Conservation (phyloP, 2,329 filamentous ascomycete species). For the Fusarium sp. region DNA sequence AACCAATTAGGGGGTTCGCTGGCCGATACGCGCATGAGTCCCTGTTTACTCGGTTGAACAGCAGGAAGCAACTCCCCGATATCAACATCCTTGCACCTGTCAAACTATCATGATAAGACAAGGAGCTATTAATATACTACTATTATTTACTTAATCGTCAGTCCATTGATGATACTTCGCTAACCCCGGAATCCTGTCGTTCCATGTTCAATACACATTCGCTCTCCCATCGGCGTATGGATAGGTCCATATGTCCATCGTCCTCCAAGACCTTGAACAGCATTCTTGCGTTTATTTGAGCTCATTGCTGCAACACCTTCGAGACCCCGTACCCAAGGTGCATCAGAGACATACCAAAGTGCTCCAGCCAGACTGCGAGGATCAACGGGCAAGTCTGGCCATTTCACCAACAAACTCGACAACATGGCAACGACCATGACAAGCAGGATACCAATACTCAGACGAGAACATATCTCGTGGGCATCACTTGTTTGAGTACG, state of each 20-base stretch:
- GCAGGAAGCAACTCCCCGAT: conserved; percentile 33
- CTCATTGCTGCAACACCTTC: conserved; percentile 35
- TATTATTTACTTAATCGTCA: not conserved
- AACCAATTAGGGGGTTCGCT: conserved; percentile 22
- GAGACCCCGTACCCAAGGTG: conserved; percentile 29
- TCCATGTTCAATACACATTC: conserved; percentile 37
- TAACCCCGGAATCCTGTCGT: conserved; percentile 15
- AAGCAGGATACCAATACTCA: conserved; percentile 53
- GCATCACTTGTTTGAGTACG: conserved; percentile 53
- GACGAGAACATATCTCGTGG: conserved; percentile 55
- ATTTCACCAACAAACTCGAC: conserved; percentile 53
- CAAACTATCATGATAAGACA: not conserved
- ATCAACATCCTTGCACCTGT: not conserved
- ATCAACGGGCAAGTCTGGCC: conserved; percentile 58
- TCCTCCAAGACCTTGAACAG: conserved; percentile 27
- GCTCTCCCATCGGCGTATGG: conserved; percentile 25
- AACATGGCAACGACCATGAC: conserved; percentile 56
- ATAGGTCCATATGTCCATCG: conserved; percentile 36
- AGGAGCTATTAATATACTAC: not conserved
- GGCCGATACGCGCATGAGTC: conserved; percentile 31
- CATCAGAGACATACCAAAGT: conserved; percentile 54
- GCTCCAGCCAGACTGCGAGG: conserved; percentile 58
- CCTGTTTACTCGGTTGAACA: conserved; percentile 15
- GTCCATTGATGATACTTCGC: no score
- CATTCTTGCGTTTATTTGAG: conserved; percentile 17